phyloP scores from a whole-genome alignment of 1,284 basidiomycete genomes.

The Moesziomyces aphidis region DNA sequence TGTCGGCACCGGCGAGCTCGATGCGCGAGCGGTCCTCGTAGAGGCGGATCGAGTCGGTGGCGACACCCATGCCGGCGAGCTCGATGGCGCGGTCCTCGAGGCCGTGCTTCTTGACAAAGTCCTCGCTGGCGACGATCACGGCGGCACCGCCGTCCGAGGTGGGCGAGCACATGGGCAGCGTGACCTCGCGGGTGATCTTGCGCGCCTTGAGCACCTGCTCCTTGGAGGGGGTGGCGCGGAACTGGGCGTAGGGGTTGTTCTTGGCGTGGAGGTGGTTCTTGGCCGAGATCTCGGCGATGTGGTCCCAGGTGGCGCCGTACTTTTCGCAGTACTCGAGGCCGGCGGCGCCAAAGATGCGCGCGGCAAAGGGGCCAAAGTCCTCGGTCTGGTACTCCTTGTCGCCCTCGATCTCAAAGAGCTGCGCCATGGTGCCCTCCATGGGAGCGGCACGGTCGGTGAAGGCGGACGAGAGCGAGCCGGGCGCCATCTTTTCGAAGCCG shows the following conservation, averaged over 20 bases:
- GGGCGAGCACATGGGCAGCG: constrained; percentile 88
- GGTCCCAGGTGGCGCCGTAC: constrained; percentile 77
- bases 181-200: constrained; percentile 78
- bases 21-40: constrained; percentile 61
- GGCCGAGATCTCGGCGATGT: constrained; percentile 79
- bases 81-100: constrained; percentile 89
- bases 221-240: constrained; percentile 69
- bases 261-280: constrained; percentile 86
- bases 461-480: constrained; percentile 78
- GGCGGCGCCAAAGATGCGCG: constrained; percentile 82
- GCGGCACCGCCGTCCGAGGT: constrained; percentile 72
- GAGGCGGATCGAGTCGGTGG: constrained; percentile 59
- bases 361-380: constrained; percentile 75
- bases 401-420: constrained; percentile 73
- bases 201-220: constrained; percentile 55
- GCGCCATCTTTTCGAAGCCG: constrained; percentile 78
- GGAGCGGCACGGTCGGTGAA: constrained; percentile 79
- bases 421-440: constrained; percentile 71
- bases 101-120: constrained; percentile 79
- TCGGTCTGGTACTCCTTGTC: constrained; percentile 74
- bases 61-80: constrained; percentile 59
- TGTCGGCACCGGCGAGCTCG: constrained; percentile 69
- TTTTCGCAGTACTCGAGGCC: constrained; percentile 82
- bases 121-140: constrained; percentile 78
- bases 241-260: constrained; percentile 88